Conservation (phyloP, 768 basidiomycete species). For the Tylopilus sp. region DNA sequence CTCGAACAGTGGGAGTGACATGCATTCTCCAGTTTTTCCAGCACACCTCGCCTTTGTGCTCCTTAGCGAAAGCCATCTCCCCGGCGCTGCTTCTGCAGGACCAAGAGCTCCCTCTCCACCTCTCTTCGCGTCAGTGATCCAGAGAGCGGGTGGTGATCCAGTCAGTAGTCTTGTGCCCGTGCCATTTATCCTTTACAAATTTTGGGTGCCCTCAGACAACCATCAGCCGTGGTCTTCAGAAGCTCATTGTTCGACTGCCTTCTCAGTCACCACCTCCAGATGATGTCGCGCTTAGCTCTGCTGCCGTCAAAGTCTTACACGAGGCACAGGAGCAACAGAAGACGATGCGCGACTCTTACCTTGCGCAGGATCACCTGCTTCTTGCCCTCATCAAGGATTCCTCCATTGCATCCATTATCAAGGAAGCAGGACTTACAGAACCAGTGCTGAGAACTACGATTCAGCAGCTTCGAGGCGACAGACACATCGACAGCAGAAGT, state of each 20-base stretch:
- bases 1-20: background rate
- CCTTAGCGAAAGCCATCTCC: constrained; percentile 58
- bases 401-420: constrained; percentile 63
- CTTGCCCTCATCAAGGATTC: constrained; percentile 79
- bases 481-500: constrained; percentile 78
- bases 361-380: constrained; percentile 90
- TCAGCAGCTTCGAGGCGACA: constrained; percentile 76
- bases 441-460: constrained; percentile 72
- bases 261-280: constrained; percentile 84
- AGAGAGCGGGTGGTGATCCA: constrained; percentile 82
- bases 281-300: constrained; percentile 61
- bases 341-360: constrained; percentile 85
- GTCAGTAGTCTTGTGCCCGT: constrained; percentile 38
- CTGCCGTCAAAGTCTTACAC: constrained; percentile 59
- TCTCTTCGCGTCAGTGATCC: constrained; percentile 74
- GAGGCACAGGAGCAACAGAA: constrained; percentile 78
- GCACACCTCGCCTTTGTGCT: constrained; percentile 80
- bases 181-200: background rate
- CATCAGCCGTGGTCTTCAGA: constrained; percentile 72
- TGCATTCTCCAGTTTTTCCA: constrained; percentile 58
- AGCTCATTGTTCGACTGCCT: constrained; percentile 76
- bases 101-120: constrained; percentile 39
- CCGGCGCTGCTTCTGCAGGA: constrained; percentile 35
- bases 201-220: constrained; percentile 34
- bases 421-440: constrained; percentile 72